These are phyloP conservation scores for Mortierella sp. DNA, from an alignment of 371 early-diverging fungal genomes.

Conservation along the genomic window DNA sequence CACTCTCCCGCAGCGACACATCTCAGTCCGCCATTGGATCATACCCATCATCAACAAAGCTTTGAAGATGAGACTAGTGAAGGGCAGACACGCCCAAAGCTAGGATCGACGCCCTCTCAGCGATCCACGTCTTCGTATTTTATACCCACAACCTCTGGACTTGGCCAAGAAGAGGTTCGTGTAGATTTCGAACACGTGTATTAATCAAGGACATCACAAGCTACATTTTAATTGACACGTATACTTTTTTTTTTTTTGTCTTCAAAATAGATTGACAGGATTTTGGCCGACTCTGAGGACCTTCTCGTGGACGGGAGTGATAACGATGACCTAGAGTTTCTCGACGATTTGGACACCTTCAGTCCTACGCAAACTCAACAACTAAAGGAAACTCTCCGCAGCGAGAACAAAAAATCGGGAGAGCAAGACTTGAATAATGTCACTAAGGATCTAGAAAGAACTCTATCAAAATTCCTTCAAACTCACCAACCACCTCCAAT, in stretches of 20 bases:
- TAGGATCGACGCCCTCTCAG: slow-evolving; percentile 3
- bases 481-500: slow-evolving; percentile 22
- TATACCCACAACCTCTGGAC: slow-evolving; percentile 28
- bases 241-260: neutral
- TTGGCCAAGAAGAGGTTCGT: neutral
- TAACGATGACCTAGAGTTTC: slow-evolving; percentile 31
- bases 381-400: neutral
- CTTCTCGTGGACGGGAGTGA: slow-evolving; percentile 20
- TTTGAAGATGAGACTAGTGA: neutral
- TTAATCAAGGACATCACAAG: neutral
- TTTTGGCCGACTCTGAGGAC: slow-evolving; percentile 40
- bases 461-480: slow-evolving; percentile 35
- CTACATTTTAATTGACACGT: neutral
- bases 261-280: slow-evolving; percentile 33
- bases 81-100: neutral
- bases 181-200: neutral
- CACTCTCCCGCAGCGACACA: slow-evolving; percentile 44
- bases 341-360: slow-evolving; percentile 32
- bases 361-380: slow-evolving; percentile 12
- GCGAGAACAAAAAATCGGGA: neutral
- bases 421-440: slow-evolving; percentile 24
- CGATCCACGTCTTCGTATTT: slow-evolving; percentile 29
- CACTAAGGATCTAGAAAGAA: slow-evolving; percentile 37
- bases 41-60: neutral
- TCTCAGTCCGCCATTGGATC: slow-evolving; percentile 28